These are phyloP conservation scores for Penicillium manginii DNA, from an alignment of 495 filamentous ascomycete genomes.

Conservation along the genomic window DNA sequence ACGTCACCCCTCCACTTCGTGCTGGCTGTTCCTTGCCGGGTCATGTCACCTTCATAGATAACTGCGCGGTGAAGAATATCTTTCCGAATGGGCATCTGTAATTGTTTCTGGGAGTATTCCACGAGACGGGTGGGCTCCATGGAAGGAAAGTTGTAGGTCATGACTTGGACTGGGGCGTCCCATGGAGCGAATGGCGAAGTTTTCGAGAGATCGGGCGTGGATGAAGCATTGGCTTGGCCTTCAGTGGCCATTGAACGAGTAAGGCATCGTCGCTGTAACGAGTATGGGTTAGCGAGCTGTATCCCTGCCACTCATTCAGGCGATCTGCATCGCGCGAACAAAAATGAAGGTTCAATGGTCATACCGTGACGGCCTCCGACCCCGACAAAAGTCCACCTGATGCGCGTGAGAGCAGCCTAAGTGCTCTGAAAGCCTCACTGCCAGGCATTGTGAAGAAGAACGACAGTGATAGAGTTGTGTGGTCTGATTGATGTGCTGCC, in stretches of 20 bases:
- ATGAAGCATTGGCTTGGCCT: slow-evolving; percentile 29
- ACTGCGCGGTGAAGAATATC: slow-evolving; percentile 94
- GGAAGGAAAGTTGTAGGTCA: slow-evolving; percentile 86
- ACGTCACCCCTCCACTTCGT: slow-evolving; percentile 86
- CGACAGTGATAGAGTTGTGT: slow-evolving; percentile 5
- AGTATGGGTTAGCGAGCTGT: slow-evolving; percentile 13
- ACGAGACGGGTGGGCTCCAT: slow-evolving; percentile 84
- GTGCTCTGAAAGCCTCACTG: slow-evolving; percentile 38
- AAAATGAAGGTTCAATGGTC: slow-evolving; percentile 15
- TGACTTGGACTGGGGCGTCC: slow-evolving; percentile 65
- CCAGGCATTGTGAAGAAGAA: slow-evolving; percentile 40
- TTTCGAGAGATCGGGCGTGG: slow-evolving; percentile 44
- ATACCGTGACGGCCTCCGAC: slow-evolving; percentile 53
- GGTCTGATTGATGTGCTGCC: slow-evolving; percentile 20
- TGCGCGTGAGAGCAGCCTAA: slow-evolving; percentile 48
- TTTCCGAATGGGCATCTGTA: slow-evolving; percentile 81
- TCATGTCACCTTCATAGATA: slow-evolving; percentile 87
- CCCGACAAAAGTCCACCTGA: slow-evolving; percentile 46
- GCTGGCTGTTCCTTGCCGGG: slow-evolving; percentile 83
- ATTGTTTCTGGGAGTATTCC: slow-evolving; percentile 77
- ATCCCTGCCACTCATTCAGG: neutral
- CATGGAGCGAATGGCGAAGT: slow-evolving; percentile 34
- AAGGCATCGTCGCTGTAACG: slow-evolving; percentile 54
- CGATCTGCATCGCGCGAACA: slow-evolving; percentile 3
- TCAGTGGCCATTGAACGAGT: slow-evolving; percentile 83